Evolutionary conservation across 169 alveolate species (phyloP), one percentile per base, ranked within the genome.

Genomic region (Cryptosporidium baileyi): DNA sequence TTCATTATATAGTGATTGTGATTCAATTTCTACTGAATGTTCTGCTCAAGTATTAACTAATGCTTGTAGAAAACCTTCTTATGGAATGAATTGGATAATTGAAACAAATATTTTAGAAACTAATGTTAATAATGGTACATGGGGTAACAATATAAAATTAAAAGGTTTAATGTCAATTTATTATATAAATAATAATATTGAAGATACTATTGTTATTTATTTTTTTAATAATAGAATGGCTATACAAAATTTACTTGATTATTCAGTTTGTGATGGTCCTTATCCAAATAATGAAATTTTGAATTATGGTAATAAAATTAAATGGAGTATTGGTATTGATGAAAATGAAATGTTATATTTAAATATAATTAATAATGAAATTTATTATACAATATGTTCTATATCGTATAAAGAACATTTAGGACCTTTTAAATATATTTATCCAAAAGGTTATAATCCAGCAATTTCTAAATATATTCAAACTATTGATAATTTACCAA

Each of bases 391-490:
- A 19, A 32, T 74, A 17, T 74, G 85, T 57, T 60, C 67, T n/a
- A 38, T 74, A 26, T 17, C 51, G 9, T 74, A 38, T 59, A 59
- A 47, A 17, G 38, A 34, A 22, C 51, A 74, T 34, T 61, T 74
- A 1, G 28, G 17, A 1, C 85, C 85, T 9, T 13, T 74, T 1
- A 19, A n/a, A 2, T 74, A 52, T 11, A 26, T 74, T 15, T 57
- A 54, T n/a, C 85, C 85, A 1, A 74, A 45, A 41, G 85, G 85
- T 15, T 34, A 38, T 11, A 45, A 51, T 7, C 85, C 85, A 45
- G 19, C 52, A 13, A 22, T 32, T 8, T 65, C 81, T 15, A 45
- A 28, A 9, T 65, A 45, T 43, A 47, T 62, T 30, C 81, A 65
- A 36, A 36, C 34, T 5, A 54, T 45, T 22, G 38, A 49, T 19